Conservation (phyloP, 352 stramenopile genomes). For the Phytophthora syringae region DNA sequence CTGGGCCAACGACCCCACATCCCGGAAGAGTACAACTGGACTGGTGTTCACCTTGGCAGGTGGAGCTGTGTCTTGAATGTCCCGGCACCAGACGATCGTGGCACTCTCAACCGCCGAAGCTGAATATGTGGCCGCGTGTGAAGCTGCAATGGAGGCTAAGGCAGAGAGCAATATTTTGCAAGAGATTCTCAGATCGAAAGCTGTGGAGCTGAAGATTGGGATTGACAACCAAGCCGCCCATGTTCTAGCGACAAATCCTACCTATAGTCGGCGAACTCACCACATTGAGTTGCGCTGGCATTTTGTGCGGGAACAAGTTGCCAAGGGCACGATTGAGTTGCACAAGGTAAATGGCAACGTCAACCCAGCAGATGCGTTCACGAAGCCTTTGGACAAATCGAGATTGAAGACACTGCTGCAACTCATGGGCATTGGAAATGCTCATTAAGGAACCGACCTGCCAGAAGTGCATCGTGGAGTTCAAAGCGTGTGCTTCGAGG, state of each 20-base stretch:
- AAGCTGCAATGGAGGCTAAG: constrained; percentile 19
- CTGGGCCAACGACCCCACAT: constrained; percentile 17
- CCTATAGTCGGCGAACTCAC: constrained; percentile 1
- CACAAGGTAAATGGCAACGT: background rate
- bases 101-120: constrained; percentile 23
- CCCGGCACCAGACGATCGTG: constrained; percentile 22
- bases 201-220: constrained; percentile 5
- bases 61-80: constrained; percentile 14
- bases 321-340: background rate
- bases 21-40: constrained; percentile 13
- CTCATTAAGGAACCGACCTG: background rate
- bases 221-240: constrained; percentile 29
- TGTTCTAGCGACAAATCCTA: constrained; percentile 3
- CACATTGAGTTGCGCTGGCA: constrained; percentile 1
- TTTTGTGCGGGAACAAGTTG: background rate
- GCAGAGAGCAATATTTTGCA: constrained; percentile 8
- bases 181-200: constrained; percentile 1
- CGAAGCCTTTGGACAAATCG: background rate
- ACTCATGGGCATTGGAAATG: background rate
- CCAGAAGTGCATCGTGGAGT: background rate
- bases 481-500: background rate
- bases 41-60: constrained; percentile 9
- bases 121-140: constrained; percentile 29
- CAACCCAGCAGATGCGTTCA: background rate
- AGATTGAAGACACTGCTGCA: background rate